Conservation (phyloP, 805 yeast genomes). For the Metschnikowia chrysomelidarum region DNA sequence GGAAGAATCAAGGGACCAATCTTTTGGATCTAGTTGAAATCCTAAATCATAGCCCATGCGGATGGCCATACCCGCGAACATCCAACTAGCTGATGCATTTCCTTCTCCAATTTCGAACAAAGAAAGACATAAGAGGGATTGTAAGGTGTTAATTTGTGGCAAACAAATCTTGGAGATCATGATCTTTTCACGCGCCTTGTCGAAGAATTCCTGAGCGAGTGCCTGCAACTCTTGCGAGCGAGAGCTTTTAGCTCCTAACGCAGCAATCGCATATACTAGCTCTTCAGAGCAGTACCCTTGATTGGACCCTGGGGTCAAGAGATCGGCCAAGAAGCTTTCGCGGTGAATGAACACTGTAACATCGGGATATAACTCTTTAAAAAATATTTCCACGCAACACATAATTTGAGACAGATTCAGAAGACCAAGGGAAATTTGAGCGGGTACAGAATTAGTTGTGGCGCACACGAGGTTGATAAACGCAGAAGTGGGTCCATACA, state of each 20-base stretch:
- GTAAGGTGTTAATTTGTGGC: slow-evolving; percentile 19
- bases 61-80: slow-evolving; percentile 22
- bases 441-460: slow-evolving; percentile 7
- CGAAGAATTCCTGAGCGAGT: slow-evolving; percentile 16
- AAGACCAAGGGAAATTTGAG: slow-evolving; percentile 8
- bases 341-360: slow-evolving; percentile 20
- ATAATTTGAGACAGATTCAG: slow-evolving; percentile 13
- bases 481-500: slow-evolving; percentile 21
- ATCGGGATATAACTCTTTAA: slow-evolving; percentile 21
- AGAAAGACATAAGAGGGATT: slow-evolving; percentile 20
- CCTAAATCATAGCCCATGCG: slow-evolving; percentile 22
- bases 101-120: slow-evolving; percentile 22
- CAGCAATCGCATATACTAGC: slow-evolving; percentile 20
- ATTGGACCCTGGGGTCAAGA: slow-evolving; percentile 10
- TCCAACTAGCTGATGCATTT: slow-evolving; percentile 21
- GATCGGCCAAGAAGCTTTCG: slow-evolving; percentile 20
- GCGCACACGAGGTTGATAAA: slow-evolving; percentile 17
- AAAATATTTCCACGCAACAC: slow-evolving; percentile 14
- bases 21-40: slow-evolving; percentile 19
- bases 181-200: slow-evolving; percentile 15
- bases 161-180: slow-evolving; percentile 14
- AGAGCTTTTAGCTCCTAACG: slow-evolving; percentile 20
- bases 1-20: slow-evolving; percentile 15
- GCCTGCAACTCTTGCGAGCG: slow-evolving; percentile 7
- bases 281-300: slow-evolving; percentile 20